Base-by-base conservation (phyloP, 306 rosid species). In the Canavalia gladiata region DNA sequence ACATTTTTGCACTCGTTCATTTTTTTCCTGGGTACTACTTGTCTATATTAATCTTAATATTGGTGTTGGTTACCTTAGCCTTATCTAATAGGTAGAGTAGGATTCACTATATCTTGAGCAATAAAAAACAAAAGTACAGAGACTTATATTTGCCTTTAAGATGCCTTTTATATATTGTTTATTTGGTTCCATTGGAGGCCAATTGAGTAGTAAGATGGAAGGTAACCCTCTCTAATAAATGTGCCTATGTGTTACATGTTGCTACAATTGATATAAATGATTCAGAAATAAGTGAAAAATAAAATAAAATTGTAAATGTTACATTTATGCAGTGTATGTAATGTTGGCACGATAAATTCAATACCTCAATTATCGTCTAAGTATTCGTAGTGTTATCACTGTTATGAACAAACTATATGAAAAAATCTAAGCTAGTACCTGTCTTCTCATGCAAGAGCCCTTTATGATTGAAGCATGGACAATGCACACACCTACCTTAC, bases 1-100 rank as follows among this genome's bases (percentile, higher is more conserved):
- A 56, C 7, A 8, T 57, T 45, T 58, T 43, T 43, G 49, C 31
- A 43, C n/a, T 37, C 45, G 6, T 45, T 78, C 33, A 4, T 71
- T 62, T 71, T 8, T 68, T 75, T 52, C 52, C 69, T 46, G 74
- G 76, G 66, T 68, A 41, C 55, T 68, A 41, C 55, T 59, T 82
- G 70, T 62, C 76, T 67, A 37, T 77, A 39, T 68, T 31, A 47
- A 57, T 73, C 62, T 74, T 13, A n/a, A 43, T 52, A 57, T 43
- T 1, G 25, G 11, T 74, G 46, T 54, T 58, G 55, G 62, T 46
- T 39, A 68, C 68, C 70, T 66, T 70, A 42, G 68, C 66, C 83
- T 72, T 81, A 50, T 75, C 63, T 68, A 60, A 28, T 74, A 51
- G 78, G 56, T 42, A 41, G 56, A 54, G 42, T 51, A 30, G 59